phyloP scores from a whole-genome alignment of 1,139 yeast species.

The Blastobotrys persicus region DNA sequence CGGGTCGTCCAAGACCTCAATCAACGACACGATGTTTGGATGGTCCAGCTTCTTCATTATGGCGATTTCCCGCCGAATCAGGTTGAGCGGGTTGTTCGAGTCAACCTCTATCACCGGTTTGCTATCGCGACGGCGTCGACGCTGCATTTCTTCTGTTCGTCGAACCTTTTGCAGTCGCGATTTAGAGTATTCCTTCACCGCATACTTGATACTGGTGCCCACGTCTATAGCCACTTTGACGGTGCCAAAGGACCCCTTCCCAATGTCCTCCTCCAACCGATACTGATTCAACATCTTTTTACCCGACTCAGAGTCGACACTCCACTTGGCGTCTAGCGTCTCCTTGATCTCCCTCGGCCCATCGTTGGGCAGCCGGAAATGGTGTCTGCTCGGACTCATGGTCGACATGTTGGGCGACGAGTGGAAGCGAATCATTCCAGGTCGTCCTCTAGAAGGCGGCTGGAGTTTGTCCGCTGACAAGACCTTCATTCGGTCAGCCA shows the following conservation, averaged over 20 bases:
- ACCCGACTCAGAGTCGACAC: conserved; percentile 36
- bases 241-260: conserved; percentile 87
- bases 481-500: too few relatives aligned
- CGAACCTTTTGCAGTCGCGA: conserved; percentile 45
- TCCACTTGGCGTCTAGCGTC: conserved; percentile 38
- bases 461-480: too few relatives aligned
- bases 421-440: conserved; percentile 33
- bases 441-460: too few relatives aligned
- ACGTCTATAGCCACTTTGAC: conserved; percentile 81
- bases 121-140: conserved; percentile 25
- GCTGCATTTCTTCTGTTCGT: conserved; percentile 41
- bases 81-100: conserved; percentile 30
- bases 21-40: conserved; percentile 76
- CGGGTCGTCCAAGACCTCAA: conserved; percentile 76
- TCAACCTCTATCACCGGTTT: conserved; percentile 10
- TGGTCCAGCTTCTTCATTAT: conserved; percentile 78
- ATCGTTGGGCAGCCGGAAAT: conserved; percentile 37
- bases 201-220: conserved; percentile 43
- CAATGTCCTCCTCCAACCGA: conserved; percentile 60
- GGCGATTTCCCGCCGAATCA: conserved; percentile 75
- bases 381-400: conserved; percentile 39
- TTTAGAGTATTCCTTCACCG: conserved; percentile 66
- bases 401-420: conserved; percentile 35
- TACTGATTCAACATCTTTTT: conserved; percentile 45
- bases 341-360: conserved; percentile 39